These are phyloP conservation scores for Lanmaoa rubissima DNA, from an alignment of 768 basidiomycete species.

Conservation along the genomic window DNA sequence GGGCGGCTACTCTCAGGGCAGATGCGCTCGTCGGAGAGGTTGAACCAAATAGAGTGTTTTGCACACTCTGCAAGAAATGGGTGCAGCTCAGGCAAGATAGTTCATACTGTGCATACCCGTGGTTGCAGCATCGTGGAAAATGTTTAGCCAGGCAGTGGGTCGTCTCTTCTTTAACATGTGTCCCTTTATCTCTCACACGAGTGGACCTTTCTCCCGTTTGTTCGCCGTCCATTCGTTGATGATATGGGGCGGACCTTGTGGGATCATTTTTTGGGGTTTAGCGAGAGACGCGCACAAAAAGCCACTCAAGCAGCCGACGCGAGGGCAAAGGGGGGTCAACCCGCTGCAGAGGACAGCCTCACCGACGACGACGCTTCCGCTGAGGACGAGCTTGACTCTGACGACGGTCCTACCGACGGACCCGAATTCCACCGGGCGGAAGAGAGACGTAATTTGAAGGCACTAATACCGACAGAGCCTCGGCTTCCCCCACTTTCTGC, in stretches of 20 bases:
- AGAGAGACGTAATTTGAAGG: conserved; percentile 28
- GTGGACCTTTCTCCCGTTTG: background rate
- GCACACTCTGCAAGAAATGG: conserved; percentile 76
- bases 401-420: conserved; percentile 29
- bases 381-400: conserved; percentile 39
- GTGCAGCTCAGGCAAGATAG: conserved; percentile 78
- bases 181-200: conserved; percentile 10
- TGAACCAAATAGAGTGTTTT: conserved; percentile 74
- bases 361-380: conserved; percentile 32
- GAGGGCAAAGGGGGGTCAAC: conserved; percentile 37
- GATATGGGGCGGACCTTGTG: background rate
- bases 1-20: conserved; percentile 65
- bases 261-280: conserved; percentile 23
- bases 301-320: conserved; percentile 50
- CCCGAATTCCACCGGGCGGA: conserved; percentile 20
- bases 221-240: conserved; percentile 4
- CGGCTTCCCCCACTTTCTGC: conserved; percentile 15
- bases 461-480: conserved; percentile 18
- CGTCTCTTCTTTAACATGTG: background rate
- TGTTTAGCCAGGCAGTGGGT: conserved; percentile 72
- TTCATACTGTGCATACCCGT: conserved; percentile 79
- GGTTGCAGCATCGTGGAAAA: conserved; percentile 75
- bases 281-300: conserved; percentile 57
- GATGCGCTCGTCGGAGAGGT: conserved; percentile 67
- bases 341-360: conserved; percentile 25